Evolutionary conservation across 202 grass and related monocot species (phyloP).

Genomic region (Hordeum pubiflorum): DNA sequence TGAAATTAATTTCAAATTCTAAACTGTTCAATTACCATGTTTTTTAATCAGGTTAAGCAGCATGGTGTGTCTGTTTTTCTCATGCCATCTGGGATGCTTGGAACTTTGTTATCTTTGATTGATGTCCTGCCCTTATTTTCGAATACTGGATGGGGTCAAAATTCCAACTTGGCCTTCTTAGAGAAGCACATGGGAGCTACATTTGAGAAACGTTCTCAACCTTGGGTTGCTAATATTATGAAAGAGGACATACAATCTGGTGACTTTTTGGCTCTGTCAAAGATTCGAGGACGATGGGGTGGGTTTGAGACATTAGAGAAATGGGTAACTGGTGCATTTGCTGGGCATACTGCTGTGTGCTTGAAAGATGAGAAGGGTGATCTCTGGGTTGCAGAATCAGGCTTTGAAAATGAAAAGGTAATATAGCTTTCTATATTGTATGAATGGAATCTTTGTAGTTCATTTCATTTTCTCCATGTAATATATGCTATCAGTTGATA

Average conservation of each 20-base stretch:
- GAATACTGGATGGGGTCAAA: constrained; percentile 89
- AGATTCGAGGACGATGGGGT: constrained; percentile 90
- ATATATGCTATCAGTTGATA: neutral
- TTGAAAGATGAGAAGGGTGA: constrained; percentile 86
- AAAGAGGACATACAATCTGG: constrained; percentile 75
- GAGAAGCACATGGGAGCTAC: constrained; percentile 88
- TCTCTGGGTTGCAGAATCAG: constrained; percentile 87
- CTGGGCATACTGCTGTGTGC: constrained; percentile 90
- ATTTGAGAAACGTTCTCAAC: constrained; percentile 74
- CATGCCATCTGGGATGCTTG: constrained; percentile 95
- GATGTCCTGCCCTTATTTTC: constrained; percentile 95
- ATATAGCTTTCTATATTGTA: neutral
- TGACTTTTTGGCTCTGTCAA: constrained; percentile 85
- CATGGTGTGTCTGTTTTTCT: constrained; percentile 93
- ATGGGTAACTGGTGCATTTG: constrained; percentile 98
- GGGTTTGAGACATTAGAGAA: constrained; percentile 97
- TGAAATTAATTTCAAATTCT: constrained; percentile 1
- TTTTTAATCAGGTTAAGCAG: constrained; percentile 71
- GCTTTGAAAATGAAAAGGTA: constrained; percentile 93
- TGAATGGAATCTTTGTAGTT: neutral
- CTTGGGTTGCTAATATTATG: constrained; percentile 57
- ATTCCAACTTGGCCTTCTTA: constrained; percentile 83
- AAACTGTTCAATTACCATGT: neutral
- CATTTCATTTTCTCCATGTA: neutral
- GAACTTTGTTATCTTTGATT: constrained; percentile 80